Evolutionary conservation across 768 basidiomycete species (phyloP), one percentile per base, ranked within the genome.

Genomic region (Tulasnella sp.): DNA sequence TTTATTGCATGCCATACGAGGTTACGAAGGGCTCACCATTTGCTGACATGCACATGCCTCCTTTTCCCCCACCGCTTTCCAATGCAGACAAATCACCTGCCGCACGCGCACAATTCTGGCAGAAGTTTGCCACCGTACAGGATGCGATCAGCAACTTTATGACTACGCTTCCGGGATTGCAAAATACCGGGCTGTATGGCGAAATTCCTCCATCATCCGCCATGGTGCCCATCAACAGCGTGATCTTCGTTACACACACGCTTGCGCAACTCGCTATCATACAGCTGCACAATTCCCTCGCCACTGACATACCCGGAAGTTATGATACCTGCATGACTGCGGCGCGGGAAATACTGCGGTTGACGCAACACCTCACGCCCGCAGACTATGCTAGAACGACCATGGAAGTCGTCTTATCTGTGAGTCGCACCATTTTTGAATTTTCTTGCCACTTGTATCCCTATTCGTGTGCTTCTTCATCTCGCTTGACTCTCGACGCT

Each of bases 161-260:
- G 64, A 42, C 22, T 2, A 40, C 52, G 22, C 34, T 78, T 25
- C 78, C 78, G 29, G 49, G 14, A 19, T 67, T 77, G 45, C 49
- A 70, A 19, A 77, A 78, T 52, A 75, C 77, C 29, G 78, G 78
- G 22, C 39, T 54, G 1, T 78, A 78, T 78, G 78, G 78, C n/a
- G 76, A 78, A 54, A 45, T 78, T 4, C 58, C 52, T 5, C 70
- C 69, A 31, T 17, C 45, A 19, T 64, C 54, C 25, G 7, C 75
- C 7, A 15, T 29, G 29, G 68, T 25, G 29, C 77, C 71, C 14
- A 69, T 78, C 40, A 78, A 78, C 67, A 42, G 42, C n/a, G 29
- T 31, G n/a, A 70, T 78, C 22, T 78, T 78, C 31, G 54, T 78
- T 34, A 67, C 74, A 11, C 77, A 78, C 71, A 78, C 78, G 37